Percentiles rank a stretch among this genome's conserved stretches.
Evolutionary conservation across 2,329 filamentous ascomycete genomes (phyloP).

Genomic region (Fonsecaea monophora): DNA sequence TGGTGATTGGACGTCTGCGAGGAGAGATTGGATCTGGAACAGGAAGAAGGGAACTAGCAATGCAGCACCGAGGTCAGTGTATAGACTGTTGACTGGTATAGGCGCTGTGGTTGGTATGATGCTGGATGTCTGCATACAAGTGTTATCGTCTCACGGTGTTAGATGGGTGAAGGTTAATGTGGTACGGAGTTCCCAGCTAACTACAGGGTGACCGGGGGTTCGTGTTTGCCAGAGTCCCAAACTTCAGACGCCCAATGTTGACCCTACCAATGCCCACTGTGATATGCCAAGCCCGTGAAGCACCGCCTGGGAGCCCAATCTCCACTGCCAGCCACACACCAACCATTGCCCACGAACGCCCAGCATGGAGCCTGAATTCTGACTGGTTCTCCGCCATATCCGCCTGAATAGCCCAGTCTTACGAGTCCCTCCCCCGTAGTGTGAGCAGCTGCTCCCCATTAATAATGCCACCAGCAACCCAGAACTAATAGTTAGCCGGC

Average conservation of each 20-base stretch:
- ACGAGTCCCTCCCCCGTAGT: neutral
- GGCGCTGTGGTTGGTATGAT: conserved; percentile 10
- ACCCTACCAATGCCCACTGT: neutral
- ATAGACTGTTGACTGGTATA: conserved; percentile 7
- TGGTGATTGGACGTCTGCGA: conserved; percentile 5
- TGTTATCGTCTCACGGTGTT: neutral
- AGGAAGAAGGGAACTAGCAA: conserved; percentile 4
- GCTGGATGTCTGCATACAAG: conserved; percentile 8
- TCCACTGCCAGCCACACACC: neutral
- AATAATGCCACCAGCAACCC: neutral
- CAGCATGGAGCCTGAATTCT: neutral
- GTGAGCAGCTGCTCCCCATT: neutral
- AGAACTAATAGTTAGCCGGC: neutral
- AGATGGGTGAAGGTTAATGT: conserved; percentile 7
- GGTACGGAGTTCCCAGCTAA: conserved; percentile 3
- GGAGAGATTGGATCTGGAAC: neutral
- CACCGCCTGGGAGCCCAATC: neutral
- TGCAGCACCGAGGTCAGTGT: conserved; percentile 1
- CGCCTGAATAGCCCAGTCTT: neutral
- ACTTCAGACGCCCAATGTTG: neutral
- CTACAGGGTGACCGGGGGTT: conserved; percentile 1
- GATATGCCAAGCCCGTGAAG: neutral
- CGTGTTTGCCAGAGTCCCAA: neutral
- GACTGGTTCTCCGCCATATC: neutral
- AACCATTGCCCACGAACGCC: neutral